Evolutionary conservation across 805 yeast species (phyloP), one percentile per base, ranked within the genome.

Genomic region (Zygosaccharomyces kombuchaensis): DNA sequence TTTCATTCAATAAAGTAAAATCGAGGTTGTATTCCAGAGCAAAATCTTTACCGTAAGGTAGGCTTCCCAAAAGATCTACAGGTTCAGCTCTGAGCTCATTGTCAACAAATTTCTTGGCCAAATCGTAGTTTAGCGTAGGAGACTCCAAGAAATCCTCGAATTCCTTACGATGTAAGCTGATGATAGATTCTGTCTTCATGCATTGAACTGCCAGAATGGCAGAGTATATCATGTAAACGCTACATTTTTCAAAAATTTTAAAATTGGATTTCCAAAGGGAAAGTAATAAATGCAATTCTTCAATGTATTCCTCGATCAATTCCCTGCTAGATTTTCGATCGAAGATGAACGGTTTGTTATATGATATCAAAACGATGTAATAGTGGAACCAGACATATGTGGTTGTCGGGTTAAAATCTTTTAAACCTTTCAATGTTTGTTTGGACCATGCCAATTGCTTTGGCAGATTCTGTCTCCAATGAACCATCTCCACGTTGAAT

Each of bases 271-370:
- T 49, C 58, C 62, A 59, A 4, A 54, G 38, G 6, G 29, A 17
- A n/a, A 60, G 38, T 17, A 59, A 42, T 8, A 31, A 44, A 40
- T 54, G 47, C 17, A 60, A 39, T 40, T 60, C 65, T 40, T 57
- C 58, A 10, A 58, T 58, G 22, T 54, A 55, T 4, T 54, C 53
- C 34, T 61, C 60, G 10, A 58, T 53, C 12, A 59, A 27, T 13
- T 44, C 41, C 39, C 53, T 50, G 34, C 63, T 56, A 34, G 55
- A 44, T 9, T 45, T 42, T 1, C 52, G 38, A 22, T 59, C 62
- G 29, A 47, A 53, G 6, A 77, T 70, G 52, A 78, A 78, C 4
- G 82, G 82, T 23, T 81, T 65, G 53, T 79, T 79, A 36, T 78
- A 68, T 51, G 84, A 78, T 12, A 80, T 65, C n/a, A 77, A 55